These are phyloP conservation scores for Scorias spongiosa DNA, from an alignment of 2,329 filamentous ascomycete species.

Conservation along the genomic window DNA sequence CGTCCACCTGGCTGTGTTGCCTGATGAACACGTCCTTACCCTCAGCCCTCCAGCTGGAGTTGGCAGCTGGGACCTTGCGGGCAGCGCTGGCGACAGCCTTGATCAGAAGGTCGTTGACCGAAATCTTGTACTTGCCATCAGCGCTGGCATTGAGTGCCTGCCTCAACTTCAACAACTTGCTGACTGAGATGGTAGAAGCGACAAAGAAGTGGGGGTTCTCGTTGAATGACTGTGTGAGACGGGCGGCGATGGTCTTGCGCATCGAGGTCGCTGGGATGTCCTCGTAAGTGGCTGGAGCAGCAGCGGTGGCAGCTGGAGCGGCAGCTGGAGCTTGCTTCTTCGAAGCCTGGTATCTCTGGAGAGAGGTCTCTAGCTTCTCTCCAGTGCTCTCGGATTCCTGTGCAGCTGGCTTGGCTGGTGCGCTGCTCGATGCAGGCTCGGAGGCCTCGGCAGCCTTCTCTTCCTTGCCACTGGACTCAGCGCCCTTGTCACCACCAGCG, in stretches of 20 bases:
- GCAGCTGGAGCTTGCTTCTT: slow-evolving; percentile 55
- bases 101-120: slow-evolving; percentile 99
- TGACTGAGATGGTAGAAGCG: slow-evolving; percentile 75
- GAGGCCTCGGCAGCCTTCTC: slow-evolving; percentile 46
- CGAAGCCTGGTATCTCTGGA: slow-evolving; percentile 65
- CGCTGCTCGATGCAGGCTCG: slow-evolving; percentile 43
- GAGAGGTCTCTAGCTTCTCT: slow-evolving; percentile 65
- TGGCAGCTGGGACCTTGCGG: slow-evolving; percentile 87
- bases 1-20: slow-evolving; percentile 83
- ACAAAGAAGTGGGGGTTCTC: slow-evolving; percentile 99
- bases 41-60: slow-evolving; percentile 79
- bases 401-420: slow-evolving; percentile 39
- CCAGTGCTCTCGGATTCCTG: slow-evolving; percentile 59
- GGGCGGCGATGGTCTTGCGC: slow-evolving; percentile 94
- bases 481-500: slow-evolving; percentile 67
- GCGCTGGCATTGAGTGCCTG: slow-evolving; percentile 77
- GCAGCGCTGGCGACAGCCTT: slow-evolving; percentile 84
- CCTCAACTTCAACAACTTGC: slow-evolving; percentile 91
- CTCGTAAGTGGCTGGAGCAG: slow-evolving; percentile 53
- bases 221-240: slow-evolving; percentile 75
- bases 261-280: slow-evolving; percentile 78
- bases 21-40: slow-evolving; percentile 61
- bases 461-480: slow-evolving; percentile 44
- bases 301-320: slow-evolving; percentile 34
- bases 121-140: slow-evolving; percentile 94